Percentiles rank a stretch among this genome's conserved stretches.
phyloP scores from a whole-genome alignment of 345 rosid species.

The Microcos paniculata region DNA sequence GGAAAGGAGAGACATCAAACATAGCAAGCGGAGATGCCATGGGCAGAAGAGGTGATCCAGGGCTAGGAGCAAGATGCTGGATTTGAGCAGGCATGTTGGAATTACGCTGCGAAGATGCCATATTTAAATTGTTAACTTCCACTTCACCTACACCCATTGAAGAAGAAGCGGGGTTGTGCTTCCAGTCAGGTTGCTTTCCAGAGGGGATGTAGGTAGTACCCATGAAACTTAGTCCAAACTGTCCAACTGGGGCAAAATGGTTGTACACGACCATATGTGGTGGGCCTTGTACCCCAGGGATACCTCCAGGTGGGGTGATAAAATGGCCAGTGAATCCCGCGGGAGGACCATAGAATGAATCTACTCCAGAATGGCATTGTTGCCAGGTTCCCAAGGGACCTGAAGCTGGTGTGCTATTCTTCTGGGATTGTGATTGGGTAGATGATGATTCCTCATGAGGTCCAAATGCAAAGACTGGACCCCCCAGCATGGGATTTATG shows the following conservation, averaged over 20 bases:
- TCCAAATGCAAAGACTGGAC: constrained; percentile 86
- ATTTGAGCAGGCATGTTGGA: constrained; percentile 61
- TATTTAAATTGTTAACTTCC: constrained; percentile 55
- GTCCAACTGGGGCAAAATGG: constrained; percentile 98
- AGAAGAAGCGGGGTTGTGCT: constrained; percentile 68
- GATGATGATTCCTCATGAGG: constrained; percentile 75
- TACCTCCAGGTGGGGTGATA: constrained; percentile 81
- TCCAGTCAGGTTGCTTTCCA: constrained; percentile 95
- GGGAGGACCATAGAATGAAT: constrained; percentile 90
- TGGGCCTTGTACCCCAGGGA: constrained; percentile 88
- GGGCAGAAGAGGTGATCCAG: constrained; percentile 72
- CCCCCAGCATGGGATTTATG: constrained; percentile 87
- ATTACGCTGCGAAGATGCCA: constrained; percentile 60
- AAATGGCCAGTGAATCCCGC: constrained; percentile 87
- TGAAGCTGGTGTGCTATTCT: constrained; percentile 54
- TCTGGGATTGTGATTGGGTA: constrained; percentile 72
- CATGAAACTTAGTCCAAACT: constrained; percentile 95
- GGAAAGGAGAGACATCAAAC: constrained; percentile 96
- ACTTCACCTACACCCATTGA: constrained; percentile 60
- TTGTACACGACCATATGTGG: constrained; percentile 96
- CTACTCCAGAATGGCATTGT: constrained; percentile 80
- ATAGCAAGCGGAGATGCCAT: constrained; percentile 78
- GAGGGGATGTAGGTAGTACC: constrained; percentile 90
- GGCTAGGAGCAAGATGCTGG: constrained; percentile 71
- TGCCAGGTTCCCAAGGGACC: constrained; percentile 80